These are phyloP conservation scores for Podospora appendiculata DNA, from an alignment of 495 filamentous ascomycete genomes.

Conservation along the genomic window DNA sequence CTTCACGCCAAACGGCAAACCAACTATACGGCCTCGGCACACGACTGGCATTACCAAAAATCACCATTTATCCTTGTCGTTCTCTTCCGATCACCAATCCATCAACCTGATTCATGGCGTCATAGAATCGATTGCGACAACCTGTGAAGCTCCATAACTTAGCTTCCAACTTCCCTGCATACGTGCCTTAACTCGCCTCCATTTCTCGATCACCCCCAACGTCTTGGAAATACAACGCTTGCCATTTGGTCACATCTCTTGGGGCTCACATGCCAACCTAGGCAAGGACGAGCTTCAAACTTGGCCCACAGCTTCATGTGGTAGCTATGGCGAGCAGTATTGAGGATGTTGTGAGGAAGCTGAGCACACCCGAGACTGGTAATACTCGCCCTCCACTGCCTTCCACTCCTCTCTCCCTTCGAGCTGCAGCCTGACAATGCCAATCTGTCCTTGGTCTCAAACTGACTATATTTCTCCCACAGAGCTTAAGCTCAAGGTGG, in stretches of 20 bases:
- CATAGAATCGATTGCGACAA: neutral
- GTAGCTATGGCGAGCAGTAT: constrained; percentile 46
- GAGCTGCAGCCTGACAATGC: neutral
- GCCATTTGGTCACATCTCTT: too few relatives aligned
- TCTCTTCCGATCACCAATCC: too few relatives aligned
- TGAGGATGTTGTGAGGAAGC: constrained; percentile 45
- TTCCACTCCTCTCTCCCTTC: neutral
- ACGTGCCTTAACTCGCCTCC: constrained; percentile 14
- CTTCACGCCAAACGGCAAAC: neutral
- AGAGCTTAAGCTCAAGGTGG: constrained; percentile 72
- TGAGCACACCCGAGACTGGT: constrained; percentile 47
- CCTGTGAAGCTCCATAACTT: too few relatives aligned
- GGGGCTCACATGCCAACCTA: too few relatives aligned
- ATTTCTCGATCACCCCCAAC: constrained; percentile 26
- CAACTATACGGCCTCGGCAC: neutral
- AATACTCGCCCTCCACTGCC: constrained; percentile 5
- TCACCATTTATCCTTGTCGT: neutral
- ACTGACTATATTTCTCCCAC: constrained; percentile 1
- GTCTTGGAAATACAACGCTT: constrained; percentile 18
- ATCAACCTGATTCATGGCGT: neutral
- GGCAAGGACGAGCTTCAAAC: too few relatives aligned
- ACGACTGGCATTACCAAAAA: neutral
- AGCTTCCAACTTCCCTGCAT: constrained; percentile 3
- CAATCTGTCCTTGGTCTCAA: neutral
- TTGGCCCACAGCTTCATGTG: constrained; percentile 13